Evolutionary conservation across 2,329 filamentous ascomycete genomes (phyloP).

Genomic region (Pyrenophora graminea): DNA sequence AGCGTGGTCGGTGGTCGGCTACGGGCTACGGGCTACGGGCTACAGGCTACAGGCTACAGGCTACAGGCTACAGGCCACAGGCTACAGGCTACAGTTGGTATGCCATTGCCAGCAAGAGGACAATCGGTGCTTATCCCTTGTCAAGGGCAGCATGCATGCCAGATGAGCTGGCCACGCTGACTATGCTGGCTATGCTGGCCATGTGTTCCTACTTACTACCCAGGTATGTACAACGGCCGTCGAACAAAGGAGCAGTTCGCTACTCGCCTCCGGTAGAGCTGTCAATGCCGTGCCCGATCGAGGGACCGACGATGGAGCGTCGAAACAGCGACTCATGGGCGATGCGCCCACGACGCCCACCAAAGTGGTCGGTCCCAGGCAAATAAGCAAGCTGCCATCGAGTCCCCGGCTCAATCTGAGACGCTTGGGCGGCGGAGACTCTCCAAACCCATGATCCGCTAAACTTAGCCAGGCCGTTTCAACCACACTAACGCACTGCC

Average conservation of each 20-base stretch:
- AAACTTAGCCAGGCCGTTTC: slow-evolving; percentile 18
- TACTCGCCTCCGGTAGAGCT: not conserved
- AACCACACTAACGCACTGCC: slow-evolving; percentile 8
- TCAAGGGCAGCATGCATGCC: too few species aligned
- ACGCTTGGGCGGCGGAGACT: slow-evolving; percentile 28
- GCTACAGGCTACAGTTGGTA: too few species aligned
- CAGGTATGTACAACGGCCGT: slow-evolving; percentile 2
- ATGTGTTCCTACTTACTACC: not conserved
- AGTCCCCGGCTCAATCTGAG: slow-evolving; percentile 30
- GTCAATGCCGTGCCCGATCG: slow-evolving; percentile 21
- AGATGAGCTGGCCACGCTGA: slow-evolving; percentile 1
- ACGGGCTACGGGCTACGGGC: too few species aligned
- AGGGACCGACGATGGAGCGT: slow-evolving; percentile 12
- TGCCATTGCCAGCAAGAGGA: slow-evolving; percentile 4
- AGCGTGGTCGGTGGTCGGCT: too few species aligned
- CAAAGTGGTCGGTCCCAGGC: slow-evolving; percentile 13
- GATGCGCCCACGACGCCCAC: slow-evolving; percentile 17
- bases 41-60: too few species aligned
- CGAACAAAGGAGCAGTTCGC: too few species aligned
- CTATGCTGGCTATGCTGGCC: too few species aligned
- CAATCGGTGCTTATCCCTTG: slow-evolving; percentile 7
- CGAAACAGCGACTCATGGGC: slow-evolving; percentile 26
- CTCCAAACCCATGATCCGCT: slow-evolving; percentile 25
- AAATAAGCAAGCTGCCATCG: slow-evolving; percentile 15
- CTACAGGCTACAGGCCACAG: too few species aligned